These are phyloP conservation scores for Coemansia sp. DNA, from an alignment of 192 early-diverging fungal species.

Conservation along the genomic window DNA sequence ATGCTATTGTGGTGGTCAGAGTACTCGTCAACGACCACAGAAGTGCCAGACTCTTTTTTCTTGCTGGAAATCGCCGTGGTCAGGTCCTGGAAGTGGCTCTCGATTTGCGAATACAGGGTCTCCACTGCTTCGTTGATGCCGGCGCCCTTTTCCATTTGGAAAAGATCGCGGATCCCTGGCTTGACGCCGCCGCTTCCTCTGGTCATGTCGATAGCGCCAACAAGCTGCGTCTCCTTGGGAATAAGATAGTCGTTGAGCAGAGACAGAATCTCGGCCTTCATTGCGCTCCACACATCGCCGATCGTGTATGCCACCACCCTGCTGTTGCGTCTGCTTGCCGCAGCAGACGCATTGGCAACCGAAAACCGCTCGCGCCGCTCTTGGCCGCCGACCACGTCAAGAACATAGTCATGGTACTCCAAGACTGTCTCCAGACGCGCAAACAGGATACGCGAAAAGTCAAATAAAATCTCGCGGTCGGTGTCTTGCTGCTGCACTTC, in stretches of 20 bases:
- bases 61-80: constrained; percentile 24
- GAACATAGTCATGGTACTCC: constrained; percentile 72
- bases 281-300: constrained; percentile 51
- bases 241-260: constrained; percentile 54
- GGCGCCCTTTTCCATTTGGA: constrained; percentile 41
- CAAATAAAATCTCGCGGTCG: constrained; percentile 70
- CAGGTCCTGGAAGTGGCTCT: constrained; percentile 45
- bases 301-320: constrained; percentile 35
- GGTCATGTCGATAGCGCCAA: constrained; percentile 15
- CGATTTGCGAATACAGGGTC: constrained; percentile 45
- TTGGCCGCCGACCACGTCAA: constrained; percentile 61
- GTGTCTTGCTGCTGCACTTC: constrained; percentile 53
- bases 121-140: constrained; percentile 37
- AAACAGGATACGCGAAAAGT: constrained; percentile 74
- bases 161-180: constrained; percentile 43
- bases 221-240: constrained; percentile 28
- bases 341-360: constrained; percentile 12
- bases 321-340: constrained; percentile 6
- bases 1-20: constrained; percentile 43
- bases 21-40: constrained; percentile 52
- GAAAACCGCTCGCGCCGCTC: constrained; percentile 45
- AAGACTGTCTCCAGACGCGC: constrained; percentile 73
- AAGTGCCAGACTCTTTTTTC: constrained; percentile 28
- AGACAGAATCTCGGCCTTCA: constrained; percentile 48
- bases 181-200: constrained; percentile 17